Conservation (phyloP, 2,329 filamentous ascomycete genomes). For the Trichoderma atroviride region DNA sequence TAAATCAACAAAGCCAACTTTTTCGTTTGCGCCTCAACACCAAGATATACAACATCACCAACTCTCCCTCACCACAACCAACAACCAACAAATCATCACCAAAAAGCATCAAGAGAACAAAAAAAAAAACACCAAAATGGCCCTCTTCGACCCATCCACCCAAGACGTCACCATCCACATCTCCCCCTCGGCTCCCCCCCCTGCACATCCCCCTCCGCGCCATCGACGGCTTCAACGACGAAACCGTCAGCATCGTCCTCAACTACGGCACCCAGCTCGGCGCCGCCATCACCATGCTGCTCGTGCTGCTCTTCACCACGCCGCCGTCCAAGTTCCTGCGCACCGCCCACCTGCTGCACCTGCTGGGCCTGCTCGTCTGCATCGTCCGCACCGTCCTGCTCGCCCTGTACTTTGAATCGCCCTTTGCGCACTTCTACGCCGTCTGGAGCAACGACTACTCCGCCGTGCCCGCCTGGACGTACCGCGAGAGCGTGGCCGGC, state of each 20-base stretch:
- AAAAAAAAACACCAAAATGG: conserved; percentile 31
- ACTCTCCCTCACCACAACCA: neutral
- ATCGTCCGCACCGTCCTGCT: conserved; percentile 61
- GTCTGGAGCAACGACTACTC: conserved; percentile 58
- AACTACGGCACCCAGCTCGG: conserved; percentile 74
- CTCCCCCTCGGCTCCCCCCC: conserved; percentile 34
- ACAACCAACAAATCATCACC: neutral
- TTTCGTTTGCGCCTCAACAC: conserved; percentile 1
- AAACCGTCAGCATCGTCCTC: conserved; percentile 50
- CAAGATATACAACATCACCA: conserved; percentile 6
- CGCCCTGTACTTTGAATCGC: conserved; percentile 61
- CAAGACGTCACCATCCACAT: conserved; percentile 43
- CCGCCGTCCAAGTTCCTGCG: conserved; percentile 65
- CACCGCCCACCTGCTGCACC: conserved; percentile 67
- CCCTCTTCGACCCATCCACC: conserved; percentile 39
- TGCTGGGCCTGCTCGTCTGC: conserved; percentile 61
- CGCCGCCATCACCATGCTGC: conserved; percentile 64
- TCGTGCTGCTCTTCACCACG: conserved; percentile 69
- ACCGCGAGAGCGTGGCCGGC: conserved; percentile 42
- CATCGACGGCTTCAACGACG: conserved; percentile 40
- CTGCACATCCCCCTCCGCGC: conserved; percentile 37
- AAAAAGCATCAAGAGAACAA: neutral
- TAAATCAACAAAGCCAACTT: neutral
- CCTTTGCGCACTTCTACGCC: conserved; percentile 64
- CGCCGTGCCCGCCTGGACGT: conserved; percentile 46